Conservation (phyloP, 306 rosid species). For the Prinsepia uniflora region DNA sequence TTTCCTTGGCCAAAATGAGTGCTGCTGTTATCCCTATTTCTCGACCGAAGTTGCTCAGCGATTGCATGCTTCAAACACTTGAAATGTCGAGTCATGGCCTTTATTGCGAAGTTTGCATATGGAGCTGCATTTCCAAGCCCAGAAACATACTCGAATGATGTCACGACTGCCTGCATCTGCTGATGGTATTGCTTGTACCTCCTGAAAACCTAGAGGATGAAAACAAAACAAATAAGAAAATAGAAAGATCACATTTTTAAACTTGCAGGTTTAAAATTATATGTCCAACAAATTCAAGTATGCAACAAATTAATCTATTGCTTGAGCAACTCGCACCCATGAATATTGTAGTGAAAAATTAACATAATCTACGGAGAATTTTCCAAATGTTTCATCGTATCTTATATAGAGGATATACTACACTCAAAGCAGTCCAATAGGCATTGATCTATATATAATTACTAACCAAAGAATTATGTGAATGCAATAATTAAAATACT, state of each 20-base stretch:
- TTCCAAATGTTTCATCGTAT: background rate
- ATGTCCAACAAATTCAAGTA: too few relatives aligned
- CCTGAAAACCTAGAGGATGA: conserved; percentile 58
- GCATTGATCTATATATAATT: too few relatives aligned
- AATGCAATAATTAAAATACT: too few relatives aligned
- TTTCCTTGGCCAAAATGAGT: conserved; percentile 32
- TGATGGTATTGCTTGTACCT: conserved; percentile 84
- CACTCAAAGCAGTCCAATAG: too few relatives aligned
- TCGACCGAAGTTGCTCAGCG: conserved; percentile 65
- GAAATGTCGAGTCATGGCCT: conserved; percentile 77
- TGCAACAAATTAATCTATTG: background rate
- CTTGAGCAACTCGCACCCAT: background rate
- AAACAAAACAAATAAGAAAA: background rate
- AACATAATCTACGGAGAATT: background rate
- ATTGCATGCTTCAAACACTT: conserved; percentile 69
- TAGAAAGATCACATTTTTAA: background rate
- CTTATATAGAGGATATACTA: too few relatives aligned
- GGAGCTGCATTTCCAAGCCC: conserved; percentile 82
- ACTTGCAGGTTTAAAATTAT: background rate
- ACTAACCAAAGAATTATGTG: too few relatives aligned
- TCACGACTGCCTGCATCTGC: conserved; percentile 65
- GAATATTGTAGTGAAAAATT: background rate
- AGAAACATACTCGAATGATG: conserved; percentile 76
- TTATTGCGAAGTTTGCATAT: conserved; percentile 71
- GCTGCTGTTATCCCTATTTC: conserved; percentile 26